Conservation (phyloP, 345 rosid genomes). For the Eucalyptus curtisii region DNA sequence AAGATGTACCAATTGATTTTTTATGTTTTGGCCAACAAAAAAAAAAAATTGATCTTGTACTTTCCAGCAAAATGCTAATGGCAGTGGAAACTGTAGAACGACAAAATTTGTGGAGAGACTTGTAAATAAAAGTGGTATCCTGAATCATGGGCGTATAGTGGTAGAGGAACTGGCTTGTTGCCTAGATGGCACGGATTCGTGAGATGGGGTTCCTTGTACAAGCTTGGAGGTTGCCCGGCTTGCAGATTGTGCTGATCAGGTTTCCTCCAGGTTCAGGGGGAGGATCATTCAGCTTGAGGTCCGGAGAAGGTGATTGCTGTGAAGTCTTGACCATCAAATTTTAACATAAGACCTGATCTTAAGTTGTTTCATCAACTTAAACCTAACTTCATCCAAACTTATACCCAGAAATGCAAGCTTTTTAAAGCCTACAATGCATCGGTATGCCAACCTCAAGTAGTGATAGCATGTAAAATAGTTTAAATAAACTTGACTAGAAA, state of each 20-base stretch:
- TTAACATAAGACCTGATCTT: not conserved
- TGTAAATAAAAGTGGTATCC: not conserved
- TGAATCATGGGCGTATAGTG: not conserved
- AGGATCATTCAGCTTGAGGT: not conserved
- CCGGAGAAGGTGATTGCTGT: not conserved
- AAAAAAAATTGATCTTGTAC: not conserved
- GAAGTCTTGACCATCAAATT: not conserved
- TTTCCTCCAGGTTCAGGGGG: not conserved
- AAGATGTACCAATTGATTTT: not conserved
- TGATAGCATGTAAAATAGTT: not conserved
- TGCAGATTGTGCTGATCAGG: not conserved
- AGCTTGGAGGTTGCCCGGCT: not conserved
- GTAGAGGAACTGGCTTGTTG: not conserved
- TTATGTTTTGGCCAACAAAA: not conserved
- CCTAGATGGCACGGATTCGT: not conserved
- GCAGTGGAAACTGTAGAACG: not conserved
- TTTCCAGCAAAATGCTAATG: not conserved
- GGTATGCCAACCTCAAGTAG: not conserved
- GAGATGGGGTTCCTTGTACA: not conserved
- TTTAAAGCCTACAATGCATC: not conserved
- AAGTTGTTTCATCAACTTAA: not conserved
- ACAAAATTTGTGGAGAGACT: not conserved
- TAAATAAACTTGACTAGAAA: not conserved
- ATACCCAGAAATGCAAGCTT: not conserved
- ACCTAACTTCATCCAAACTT: not conserved